Percentiles rank a stretch among this genome's conserved stretches.
phyloP scores from a whole-genome alignment of 148 eudicot genomes.

The Amaranthus hypochondriacus region DNA sequence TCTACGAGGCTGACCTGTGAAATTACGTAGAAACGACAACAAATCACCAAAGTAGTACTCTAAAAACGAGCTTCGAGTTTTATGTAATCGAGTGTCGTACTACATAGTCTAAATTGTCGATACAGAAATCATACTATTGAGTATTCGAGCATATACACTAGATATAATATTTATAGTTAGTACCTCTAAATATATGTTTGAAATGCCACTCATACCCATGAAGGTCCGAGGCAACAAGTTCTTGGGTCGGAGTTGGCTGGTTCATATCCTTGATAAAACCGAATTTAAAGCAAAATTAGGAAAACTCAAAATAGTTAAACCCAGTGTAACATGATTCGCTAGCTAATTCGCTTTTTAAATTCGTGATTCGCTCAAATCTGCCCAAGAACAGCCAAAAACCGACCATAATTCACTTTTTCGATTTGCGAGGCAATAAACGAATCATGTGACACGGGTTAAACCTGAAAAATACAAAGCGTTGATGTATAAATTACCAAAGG shows the following conservation, averaged over 20 bases:
- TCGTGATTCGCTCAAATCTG: too few species aligned
- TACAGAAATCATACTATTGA: not conserved
- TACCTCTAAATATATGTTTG: slow-evolving; percentile 87
- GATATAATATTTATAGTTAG: not conserved
- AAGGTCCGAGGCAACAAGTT: slow-evolving; percentile 78
- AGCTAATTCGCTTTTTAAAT: too few species aligned
- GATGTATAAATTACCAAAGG: slow-evolving; percentile 47
- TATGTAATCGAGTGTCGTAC: not conserved
- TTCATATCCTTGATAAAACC: slow-evolving; percentile 54
- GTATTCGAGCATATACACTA: not conserved
- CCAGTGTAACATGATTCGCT: too few species aligned
- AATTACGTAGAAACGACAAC: slow-evolving; percentile 14
- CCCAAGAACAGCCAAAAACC: not conserved
- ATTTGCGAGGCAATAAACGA: too few species aligned
- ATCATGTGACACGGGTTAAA: too few species aligned
- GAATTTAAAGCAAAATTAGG: slow-evolving; percentile 13
- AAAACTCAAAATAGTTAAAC: not conserved
- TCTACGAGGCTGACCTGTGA: slow-evolving; percentile 84
- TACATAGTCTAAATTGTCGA: not conserved
- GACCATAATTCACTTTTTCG: too few species aligned
- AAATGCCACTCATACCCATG: slow-evolving; percentile 90
- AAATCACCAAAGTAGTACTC: not conserved
- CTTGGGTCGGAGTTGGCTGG: slow-evolving; percentile 75
- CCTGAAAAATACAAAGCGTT: not conserved
- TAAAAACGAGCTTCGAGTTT: not conserved